A percentile compares a stretch with the other conserved stretches of the same genome.
These are phyloP conservation scores for Elaeis oleifera DNA, from an alignment of 202 grass and related monocot genomes.

Conservation along the genomic window DNA sequence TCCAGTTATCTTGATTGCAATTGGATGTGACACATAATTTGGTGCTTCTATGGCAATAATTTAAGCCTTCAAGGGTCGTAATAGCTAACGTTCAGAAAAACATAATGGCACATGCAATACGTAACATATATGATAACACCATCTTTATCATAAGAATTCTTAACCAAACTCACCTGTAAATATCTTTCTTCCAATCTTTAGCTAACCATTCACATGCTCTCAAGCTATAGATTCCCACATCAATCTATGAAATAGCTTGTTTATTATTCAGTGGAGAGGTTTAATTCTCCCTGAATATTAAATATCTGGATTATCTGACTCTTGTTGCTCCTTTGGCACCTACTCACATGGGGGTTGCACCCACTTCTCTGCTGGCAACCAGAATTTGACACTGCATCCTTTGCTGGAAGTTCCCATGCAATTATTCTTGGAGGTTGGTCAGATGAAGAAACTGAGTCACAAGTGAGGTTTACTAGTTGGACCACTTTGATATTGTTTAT, in stretches of 20 bases:
- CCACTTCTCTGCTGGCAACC: conserved; percentile 44
- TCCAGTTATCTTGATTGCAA: too few relatives aligned
- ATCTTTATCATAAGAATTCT: background rate
- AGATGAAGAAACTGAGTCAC: background rate
- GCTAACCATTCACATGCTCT: conserved; percentile 7
- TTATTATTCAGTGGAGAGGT: background rate
- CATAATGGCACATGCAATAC: too few relatives aligned
- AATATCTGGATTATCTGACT: conserved; percentile 13
- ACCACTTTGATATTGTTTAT: background rate
- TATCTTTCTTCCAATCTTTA: background rate
- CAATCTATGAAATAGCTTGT: background rate
- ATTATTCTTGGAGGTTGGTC: background rate
- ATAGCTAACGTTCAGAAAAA: too few relatives aligned
- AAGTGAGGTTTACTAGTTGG: background rate
- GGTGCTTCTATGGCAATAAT: too few relatives aligned
- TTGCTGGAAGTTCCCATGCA: background rate
- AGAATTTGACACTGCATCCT: conserved; percentile 28
- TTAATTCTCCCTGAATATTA: conserved; percentile 1
- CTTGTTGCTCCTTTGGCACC: conserved; percentile 26
- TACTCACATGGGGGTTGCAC: conserved; percentile 52
- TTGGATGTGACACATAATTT: too few relatives aligned
- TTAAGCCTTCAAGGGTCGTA: too few relatives aligned
- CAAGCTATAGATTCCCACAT: conserved; percentile 5
- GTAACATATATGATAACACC: background rate
- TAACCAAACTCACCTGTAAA: conserved; percentile 1